phyloP scores from a whole-genome alignment of 495 filamentous ascomycete genomes.

The Aspergillus nidulans region DNA sequence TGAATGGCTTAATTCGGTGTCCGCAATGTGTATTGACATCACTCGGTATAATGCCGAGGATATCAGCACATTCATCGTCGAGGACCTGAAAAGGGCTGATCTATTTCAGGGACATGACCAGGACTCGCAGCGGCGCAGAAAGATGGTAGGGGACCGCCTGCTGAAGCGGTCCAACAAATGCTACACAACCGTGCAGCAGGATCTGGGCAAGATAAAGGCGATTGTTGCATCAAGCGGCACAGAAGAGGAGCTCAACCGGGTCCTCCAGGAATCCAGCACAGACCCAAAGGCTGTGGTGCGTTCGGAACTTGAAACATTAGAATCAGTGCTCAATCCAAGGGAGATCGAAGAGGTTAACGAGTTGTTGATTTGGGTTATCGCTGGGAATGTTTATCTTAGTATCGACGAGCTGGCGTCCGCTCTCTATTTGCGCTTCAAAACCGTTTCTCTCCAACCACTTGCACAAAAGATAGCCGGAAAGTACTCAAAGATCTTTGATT shows the following conservation, averaged over 20 bases:
- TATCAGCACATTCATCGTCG: conserved; percentile 6
- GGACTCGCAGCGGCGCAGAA: conserved; percentile 6
- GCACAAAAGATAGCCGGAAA: conserved; percentile 18
- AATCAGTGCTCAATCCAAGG: conserved; percentile 16
- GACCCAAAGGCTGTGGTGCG: conserved; percentile 12
- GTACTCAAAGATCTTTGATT: conserved; percentile 21
- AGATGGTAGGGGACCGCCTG: conserved; percentile 2
- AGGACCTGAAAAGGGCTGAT: conserved; percentile 6
- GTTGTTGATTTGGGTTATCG: conserved; percentile 23
- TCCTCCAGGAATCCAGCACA: conserved; percentile 17
- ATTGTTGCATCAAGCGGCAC: conserved; percentile 18
- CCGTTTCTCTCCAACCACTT: conserved; percentile 17
- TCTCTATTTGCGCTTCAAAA: conserved; percentile 15
- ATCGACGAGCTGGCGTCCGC: conserved; percentile 17
- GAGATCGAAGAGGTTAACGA: conserved; percentile 26
- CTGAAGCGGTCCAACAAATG: conserved; percentile 8
- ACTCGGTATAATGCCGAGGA: conserved; percentile 6
- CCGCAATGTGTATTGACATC: conserved; percentile 11
- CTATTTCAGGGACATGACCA: conserved; percentile 12
- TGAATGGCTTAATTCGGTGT: too few relatives aligned
- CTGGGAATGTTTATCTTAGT: conserved; percentile 7
- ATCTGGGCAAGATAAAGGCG: conserved; percentile 18
- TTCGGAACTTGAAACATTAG: conserved; percentile 15
- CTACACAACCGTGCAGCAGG: conserved; percentile 8
- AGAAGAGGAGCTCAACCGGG: conserved; percentile 19